Evolutionary conservation across 352 stramenopile species (phyloP), one percentile per base, ranked within the genome.

Genomic region (Blastocystis sp.): DNA sequence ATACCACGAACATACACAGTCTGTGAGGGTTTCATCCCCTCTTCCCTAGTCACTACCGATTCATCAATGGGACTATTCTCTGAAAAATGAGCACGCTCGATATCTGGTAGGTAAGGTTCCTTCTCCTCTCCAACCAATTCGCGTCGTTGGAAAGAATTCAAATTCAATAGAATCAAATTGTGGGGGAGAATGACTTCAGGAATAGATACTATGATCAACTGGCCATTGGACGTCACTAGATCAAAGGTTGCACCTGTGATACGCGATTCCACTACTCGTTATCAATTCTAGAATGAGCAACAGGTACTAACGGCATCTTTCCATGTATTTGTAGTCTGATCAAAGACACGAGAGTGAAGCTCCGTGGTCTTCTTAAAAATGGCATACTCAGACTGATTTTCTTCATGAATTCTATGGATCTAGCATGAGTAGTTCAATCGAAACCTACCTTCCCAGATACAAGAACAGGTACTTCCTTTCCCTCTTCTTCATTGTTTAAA

Each of bases 241-340:
- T 63, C 35, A 46, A 83, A 83, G 24, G 27, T 12, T 46, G 37
- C 14, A n/a, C 24, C 49, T 1, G 4, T 24, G 12, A 63, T 32
- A 27, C 16, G n/a, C 16, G 37, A 32, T 11, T 43, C n/a, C 71
- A 83, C 71, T 83, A 83, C 29, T 21, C 14, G 19, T 83, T 5
- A 19, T 65, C 24, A 24, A 37, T 35, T 21, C 16, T 11, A 7
- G 71, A 42, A 49, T 21, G 6, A 65, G 0, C 29, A 43, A 83
- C 71, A 24, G 1, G 49, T 66, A 16, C 51, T 67, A 3, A 43
- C n/a, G 0, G 16, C 7, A 66, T 66, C 32, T 46, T 29, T 56
- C 71, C 71, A 83, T 37, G 29, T 39, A n/a, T 83, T 83, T 29
- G 46, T 51, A 29, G 37, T n/a, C 12, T 83, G 42, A 66, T 66